Conservation (phyloP, 1,284 basidiomycete genomes). For the Irpex rosettiformis region DNA sequence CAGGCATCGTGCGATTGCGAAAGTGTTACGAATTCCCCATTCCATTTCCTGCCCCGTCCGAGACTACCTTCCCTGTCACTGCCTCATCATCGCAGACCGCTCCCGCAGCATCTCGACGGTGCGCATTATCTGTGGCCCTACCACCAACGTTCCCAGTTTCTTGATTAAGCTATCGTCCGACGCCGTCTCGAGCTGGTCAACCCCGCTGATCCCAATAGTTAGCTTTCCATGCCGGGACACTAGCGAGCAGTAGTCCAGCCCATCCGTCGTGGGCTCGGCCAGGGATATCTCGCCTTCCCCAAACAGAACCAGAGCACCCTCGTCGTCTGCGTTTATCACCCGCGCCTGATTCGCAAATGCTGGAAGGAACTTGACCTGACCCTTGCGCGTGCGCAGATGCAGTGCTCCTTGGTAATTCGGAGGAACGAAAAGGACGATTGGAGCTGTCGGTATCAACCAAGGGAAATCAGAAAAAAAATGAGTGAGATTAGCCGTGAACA, state of each 20-base stretch:
- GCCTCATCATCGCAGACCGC: not conserved
- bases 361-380: constrained; percentile 25
- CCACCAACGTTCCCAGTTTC: constrained; percentile 21
- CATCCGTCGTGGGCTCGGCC: constrained; percentile 12
- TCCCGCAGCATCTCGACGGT: constrained; percentile 11
- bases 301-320: constrained; percentile 25
- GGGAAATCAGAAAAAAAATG: not conserved
- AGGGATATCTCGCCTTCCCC: constrained; percentile 11
- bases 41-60: not conserved
- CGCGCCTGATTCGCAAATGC: constrained; percentile 24
- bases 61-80: constrained; percentile 2
- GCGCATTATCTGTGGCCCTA: constrained; percentile 15
- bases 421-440: constrained; percentile 25
- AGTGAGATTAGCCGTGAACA: not conserved
- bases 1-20: not conserved
- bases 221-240: constrained; percentile 24
- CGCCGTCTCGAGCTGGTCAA: constrained; percentile 22
- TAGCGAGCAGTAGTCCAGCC: constrained; percentile 19
- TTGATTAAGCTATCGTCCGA: constrained; percentile 11
- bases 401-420: constrained; percentile 26
- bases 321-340: constrained; percentile 23
- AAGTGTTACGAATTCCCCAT: not conserved
- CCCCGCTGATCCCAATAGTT: constrained; percentile 26
- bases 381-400: constrained; percentile 19
- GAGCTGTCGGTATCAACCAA: constrained; percentile 14